These are phyloP conservation scores for Phanerochaete sordida DNA, from an alignment of 768 basidiomycete species.

Conservation along the genomic window DNA sequence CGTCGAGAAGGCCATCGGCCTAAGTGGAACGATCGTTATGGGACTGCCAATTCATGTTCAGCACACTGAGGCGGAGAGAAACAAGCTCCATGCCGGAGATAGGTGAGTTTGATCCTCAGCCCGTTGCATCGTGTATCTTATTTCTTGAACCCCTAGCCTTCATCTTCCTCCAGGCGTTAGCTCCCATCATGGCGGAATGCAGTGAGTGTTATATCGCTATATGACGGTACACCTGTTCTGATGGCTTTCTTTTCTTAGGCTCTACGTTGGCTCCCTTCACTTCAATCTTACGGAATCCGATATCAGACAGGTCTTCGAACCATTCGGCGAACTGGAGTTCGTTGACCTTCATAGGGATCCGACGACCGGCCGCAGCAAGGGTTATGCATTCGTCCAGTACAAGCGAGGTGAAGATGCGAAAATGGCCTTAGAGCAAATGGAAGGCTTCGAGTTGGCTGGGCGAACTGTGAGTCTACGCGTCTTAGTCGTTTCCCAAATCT, in stretches of 20 bases:
- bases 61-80: constrained; percentile 95
- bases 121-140: neutral
- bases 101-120: constrained; percentile 51
- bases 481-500: too few species aligned
- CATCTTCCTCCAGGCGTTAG: constrained; percentile 84
- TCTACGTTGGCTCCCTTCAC: constrained; percentile 96
- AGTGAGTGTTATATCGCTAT: constrained; percentile 46
- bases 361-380: constrained; percentile 93
- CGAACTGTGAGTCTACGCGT: constrained; percentile 62
- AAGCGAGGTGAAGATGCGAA: constrained; percentile 90
- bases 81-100: constrained; percentile 83
- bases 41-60: constrained; percentile 97
- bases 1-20: constrained; percentile 85
- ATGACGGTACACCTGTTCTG: constrained; percentile 19
- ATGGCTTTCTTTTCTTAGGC: constrained; percentile 42
- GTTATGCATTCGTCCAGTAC: constrained; percentile 98
- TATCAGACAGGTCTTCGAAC: constrained; percentile 98
- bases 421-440: constrained; percentile 98
- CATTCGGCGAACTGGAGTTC: constrained; percentile 97
- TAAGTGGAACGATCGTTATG: constrained; percentile 96
- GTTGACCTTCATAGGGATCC: constrained; percentile 97
- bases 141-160: constrained; percentile 41
- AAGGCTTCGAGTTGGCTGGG: constrained; percentile 96
- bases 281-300: constrained; percentile 97
- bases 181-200: constrained; percentile 76